Percentiles rank a stretch among this genome's conserved stretches.
phyloP scores from a whole-genome alignment of 768 basidiomycete species.

The Gymnopilus dilepis region DNA sequence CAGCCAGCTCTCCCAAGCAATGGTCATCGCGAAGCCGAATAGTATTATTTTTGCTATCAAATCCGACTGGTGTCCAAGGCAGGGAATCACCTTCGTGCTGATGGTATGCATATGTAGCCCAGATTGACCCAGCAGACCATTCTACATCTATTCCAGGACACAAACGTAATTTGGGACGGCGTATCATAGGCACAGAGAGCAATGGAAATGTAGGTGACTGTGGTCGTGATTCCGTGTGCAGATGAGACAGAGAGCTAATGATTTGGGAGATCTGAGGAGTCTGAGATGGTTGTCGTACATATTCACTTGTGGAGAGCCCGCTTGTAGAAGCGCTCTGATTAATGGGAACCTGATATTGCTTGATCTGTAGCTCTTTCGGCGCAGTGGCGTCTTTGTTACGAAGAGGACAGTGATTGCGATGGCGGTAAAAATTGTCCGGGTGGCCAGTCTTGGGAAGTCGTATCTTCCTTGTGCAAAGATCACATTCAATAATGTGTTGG shows the following conservation, averaged over 20 bases:
- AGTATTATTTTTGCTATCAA: background rate
- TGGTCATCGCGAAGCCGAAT: background rate
- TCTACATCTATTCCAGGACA: slow-evolving; percentile 4
- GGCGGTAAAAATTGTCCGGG: background rate
- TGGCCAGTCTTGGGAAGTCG: background rate
- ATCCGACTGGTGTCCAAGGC: slow-evolving; percentile 7
- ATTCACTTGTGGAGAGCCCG: too few species aligned
- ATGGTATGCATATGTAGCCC: slow-evolving; percentile 20
- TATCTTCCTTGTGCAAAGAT: background rate
- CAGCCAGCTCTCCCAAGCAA: background rate
- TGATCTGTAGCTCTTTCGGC: background rate
- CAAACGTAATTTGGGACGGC: background rate
- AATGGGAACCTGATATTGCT: background rate
- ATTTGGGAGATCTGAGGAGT: background rate
- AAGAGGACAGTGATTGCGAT: background rate
- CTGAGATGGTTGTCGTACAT: too few species aligned
- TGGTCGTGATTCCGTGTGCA: background rate
- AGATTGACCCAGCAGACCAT: slow-evolving; percentile 14
- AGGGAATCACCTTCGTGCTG: slow-evolving; percentile 11
- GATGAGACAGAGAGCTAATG: background rate
- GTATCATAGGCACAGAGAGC: background rate
- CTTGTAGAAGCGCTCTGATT: background rate
- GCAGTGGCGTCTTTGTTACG: background rate
- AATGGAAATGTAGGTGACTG: background rate
- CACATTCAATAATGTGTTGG: background rate